Evolutionary conservation across 345 rosid genomes (phyloP).

Genomic region (Turritis glabra): DNA sequence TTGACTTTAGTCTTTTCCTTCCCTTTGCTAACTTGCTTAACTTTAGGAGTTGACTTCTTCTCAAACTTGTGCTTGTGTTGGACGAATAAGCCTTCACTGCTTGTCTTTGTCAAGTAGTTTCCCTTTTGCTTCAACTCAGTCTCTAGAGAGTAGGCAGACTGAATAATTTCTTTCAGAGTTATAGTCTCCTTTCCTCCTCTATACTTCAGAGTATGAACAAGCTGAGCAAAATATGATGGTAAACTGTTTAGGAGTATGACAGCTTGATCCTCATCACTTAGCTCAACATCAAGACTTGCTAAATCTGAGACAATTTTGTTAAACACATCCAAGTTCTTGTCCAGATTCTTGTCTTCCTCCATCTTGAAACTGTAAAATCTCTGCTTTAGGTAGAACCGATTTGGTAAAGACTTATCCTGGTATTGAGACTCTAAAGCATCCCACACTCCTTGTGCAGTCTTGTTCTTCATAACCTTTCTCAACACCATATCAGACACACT

Average conservation of each 20-base stretch:
- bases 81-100: not conserved
- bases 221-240: not conserved
- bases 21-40: no score
- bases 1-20: no score
- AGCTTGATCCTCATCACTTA: not conserved
- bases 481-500: not conserved
- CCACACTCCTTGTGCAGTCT: not conserved
- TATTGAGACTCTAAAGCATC: not conserved
- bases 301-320: not conserved
- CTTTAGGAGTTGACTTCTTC: no score
- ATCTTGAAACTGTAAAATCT: not conserved
- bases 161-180: not conserved
- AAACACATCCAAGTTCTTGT: not conserved
- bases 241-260: not conserved
- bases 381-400: not conserved
- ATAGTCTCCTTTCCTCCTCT: not conserved
- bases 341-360: not conserved
- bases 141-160: not conserved
- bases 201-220: not conserved
- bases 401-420: not conserved
- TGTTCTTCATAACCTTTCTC: not conserved
- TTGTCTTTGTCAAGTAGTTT: not conserved
- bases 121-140: not conserved
- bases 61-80: no score
- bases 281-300: not conserved